Evolutionary conservation across 805 yeast genomes (phyloP).

Genomic region (Lipomyces spencermartinsiae): DNA sequence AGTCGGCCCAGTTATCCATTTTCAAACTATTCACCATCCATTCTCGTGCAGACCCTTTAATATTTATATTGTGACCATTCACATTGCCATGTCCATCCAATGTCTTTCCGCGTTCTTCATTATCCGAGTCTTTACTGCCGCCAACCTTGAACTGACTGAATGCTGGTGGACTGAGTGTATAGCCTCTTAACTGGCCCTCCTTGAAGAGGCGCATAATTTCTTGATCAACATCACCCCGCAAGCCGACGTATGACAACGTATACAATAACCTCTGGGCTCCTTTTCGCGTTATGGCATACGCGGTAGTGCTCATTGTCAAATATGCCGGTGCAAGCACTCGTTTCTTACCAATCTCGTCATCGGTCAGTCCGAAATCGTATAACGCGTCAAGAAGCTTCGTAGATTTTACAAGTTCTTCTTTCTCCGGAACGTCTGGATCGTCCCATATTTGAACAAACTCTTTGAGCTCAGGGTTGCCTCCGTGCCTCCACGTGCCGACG

Average conservation of each 20-base stretch:
- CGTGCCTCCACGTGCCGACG: slow-evolving; percentile 20
- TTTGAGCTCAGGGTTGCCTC: slow-evolving; percentile 14
- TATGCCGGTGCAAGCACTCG: slow-evolving; percentile 21
- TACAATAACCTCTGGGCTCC: slow-evolving; percentile 31
- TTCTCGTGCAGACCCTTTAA: neutral
- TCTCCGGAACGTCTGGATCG: slow-evolving; percentile 16
- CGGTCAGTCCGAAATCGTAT: slow-evolving; percentile 8
- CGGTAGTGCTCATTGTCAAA: slow-evolving; percentile 26
- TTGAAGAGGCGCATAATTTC: slow-evolving; percentile 16
- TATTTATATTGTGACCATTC: neutral
- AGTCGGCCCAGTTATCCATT: neutral
- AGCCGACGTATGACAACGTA: slow-evolving; percentile 21
- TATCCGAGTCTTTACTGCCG: slow-evolving; percentile 29
- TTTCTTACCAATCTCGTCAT: slow-evolving; percentile 18
- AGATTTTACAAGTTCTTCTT: neutral
- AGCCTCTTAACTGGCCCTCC: slow-evolving; percentile 23
- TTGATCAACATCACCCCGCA: slow-evolving; percentile 21
- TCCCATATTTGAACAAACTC: slow-evolving; percentile 19
- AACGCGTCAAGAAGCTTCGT: neutral
- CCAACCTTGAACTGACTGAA: slow-evolving; percentile 27
- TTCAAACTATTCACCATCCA: neutral
- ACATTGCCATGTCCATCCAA: neutral
- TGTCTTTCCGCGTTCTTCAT: neutral
- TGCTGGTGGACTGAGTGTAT: slow-evolving; percentile 21
- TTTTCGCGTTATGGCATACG: slow-evolving; percentile 26